Conservation (phyloP, 2,329 filamentous ascomycete genomes). For the Thermoascus crustaceus region DNA sequence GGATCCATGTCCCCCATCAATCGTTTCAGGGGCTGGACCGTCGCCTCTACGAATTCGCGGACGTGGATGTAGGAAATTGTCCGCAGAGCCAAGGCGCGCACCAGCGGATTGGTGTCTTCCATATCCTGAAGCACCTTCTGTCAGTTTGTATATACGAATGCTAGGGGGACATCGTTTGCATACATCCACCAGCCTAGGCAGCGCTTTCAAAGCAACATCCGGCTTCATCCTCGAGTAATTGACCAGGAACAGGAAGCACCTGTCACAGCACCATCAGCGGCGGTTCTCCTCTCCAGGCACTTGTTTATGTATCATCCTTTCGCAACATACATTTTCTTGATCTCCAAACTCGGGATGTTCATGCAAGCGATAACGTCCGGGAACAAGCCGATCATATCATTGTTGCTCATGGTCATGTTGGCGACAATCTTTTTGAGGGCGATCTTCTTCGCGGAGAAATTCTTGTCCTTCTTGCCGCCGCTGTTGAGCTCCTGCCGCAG, state of each 20-base stretch:
- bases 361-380: slow-evolving; percentile 94
- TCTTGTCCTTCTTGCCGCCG: slow-evolving; percentile 97
- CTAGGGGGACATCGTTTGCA: slow-evolving; percentile 15
- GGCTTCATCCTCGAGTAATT: slow-evolving; percentile 95
- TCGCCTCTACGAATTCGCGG: slow-evolving; percentile 87
- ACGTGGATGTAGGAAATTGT: slow-evolving; percentile 98
- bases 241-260: slow-evolving; percentile 95
- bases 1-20: slow-evolving; percentile 81
- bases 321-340: slow-evolving; percentile 98
- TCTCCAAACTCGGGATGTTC: slow-evolving; percentile 87
- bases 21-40: slow-evolving; percentile 72
- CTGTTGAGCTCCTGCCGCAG: slow-evolving; percentile 87
- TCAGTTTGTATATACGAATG: slow-evolving; percentile 1
- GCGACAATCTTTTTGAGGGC: slow-evolving; percentile 98
- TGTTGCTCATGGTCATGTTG: slow-evolving; percentile 99
- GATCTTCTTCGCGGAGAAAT: slow-evolving; percentile 89
- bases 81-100: slow-evolving; percentile 81
- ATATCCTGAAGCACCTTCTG: slow-evolving; percentile 57
- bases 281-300: neutral
- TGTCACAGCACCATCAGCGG: slow-evolving; percentile 31
- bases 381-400: slow-evolving; percentile 97
- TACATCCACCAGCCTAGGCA: slow-evolving; percentile 77
- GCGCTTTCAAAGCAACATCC: slow-evolving; percentile 85
- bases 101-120: slow-evolving; percentile 84
- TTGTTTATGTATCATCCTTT: slow-evolving; percentile 4